Evolutionary conservation across 441 rosid genomes (phyloP), one percentile per base, ranked within the genome.

Genomic region (Gossypium schwendimanii): DNA sequence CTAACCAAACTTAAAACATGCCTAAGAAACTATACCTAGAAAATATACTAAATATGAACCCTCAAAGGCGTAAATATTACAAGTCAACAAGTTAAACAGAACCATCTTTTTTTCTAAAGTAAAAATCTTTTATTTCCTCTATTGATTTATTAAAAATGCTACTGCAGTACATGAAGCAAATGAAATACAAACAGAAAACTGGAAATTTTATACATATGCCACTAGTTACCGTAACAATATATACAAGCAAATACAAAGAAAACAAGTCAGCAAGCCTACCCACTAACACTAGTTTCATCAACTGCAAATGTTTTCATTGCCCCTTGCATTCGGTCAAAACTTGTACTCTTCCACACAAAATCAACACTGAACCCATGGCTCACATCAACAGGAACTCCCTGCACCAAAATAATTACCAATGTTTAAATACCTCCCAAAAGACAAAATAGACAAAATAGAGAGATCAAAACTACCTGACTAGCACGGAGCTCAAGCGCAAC

Each of bases 231-330:
- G 33, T 7, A 73, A 23, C 63, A 21, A 15, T 41, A 8, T 49
- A 72, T 45, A 75, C 17, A 7, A 50, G 57, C 31, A 68, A 17
- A 54, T 12, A 17, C 49, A 71, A 75, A 39, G 63, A 67, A 76
- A 71, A 78, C 4, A 20, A 41, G 57, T 36, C 65, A 61, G 70
- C 54, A 18, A 81, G 81, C 98, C 71, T 81, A 96, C 99, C 99
- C 99, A 78, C 98, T 96, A 69, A 93, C 98, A 91, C 99, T 96
- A 60, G 98, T 96, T 82, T 91, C 99, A 81, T 96, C 99, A 62
- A 93, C 99, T 3, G 98, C 98, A 91, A 93, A 93, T 73, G 91
- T 90, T 86, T 96, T 93, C 98, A 96, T 93, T 67, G 99, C 99
- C 54, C 97, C 97, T 79, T 93, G 98, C 99, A 91, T 91, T 74